Percentiles rank a stretch among this genome's conserved stretches.
Conservation (phyloP, 2,329 filamentous ascomycete genomes). For the Zarea fungicola region DNA sequence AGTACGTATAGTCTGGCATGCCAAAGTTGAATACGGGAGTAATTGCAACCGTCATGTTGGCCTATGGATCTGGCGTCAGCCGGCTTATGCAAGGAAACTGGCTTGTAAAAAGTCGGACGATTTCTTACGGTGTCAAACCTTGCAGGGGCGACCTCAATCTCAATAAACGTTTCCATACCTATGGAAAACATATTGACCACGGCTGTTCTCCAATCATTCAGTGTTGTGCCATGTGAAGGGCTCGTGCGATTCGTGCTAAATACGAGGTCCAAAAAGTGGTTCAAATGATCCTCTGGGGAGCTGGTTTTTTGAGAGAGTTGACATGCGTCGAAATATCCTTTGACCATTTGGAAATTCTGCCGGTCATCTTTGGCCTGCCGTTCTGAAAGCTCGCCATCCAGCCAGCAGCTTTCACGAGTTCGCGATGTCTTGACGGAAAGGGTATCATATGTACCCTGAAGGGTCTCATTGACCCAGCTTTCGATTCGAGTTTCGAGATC, state of each 20-base stretch:
- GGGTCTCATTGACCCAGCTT: background rate
- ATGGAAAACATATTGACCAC: background rate
- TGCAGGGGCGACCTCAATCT: too few species aligned
- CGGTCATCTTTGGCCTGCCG: background rate
- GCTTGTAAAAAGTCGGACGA: too few species aligned
- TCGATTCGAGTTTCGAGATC: background rate
- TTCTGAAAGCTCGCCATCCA: background rate
- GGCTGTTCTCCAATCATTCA: background rate
- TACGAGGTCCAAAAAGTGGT: background rate
- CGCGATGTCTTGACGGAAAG: background rate
- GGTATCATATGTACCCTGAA: background rate
- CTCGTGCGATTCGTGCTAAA: background rate
- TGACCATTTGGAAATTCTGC: background rate
- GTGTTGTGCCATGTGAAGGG: background rate
- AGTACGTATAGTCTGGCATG: background rate
- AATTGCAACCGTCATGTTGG: background rate
- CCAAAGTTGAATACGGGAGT: background rate
- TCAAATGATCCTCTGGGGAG: background rate
- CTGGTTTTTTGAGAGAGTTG: background rate
- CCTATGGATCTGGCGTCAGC: background rate
- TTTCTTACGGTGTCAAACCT: too few species aligned
- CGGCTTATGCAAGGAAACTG: too few species aligned
- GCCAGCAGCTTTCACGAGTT: background rate
- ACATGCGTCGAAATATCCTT: background rate
- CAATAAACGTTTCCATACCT: background rate